Evolutionary conservation across 2,329 filamentous ascomycete species (phyloP), one percentile per base, ranked within the genome.

Genomic region (Calycina herbarum): DNA sequence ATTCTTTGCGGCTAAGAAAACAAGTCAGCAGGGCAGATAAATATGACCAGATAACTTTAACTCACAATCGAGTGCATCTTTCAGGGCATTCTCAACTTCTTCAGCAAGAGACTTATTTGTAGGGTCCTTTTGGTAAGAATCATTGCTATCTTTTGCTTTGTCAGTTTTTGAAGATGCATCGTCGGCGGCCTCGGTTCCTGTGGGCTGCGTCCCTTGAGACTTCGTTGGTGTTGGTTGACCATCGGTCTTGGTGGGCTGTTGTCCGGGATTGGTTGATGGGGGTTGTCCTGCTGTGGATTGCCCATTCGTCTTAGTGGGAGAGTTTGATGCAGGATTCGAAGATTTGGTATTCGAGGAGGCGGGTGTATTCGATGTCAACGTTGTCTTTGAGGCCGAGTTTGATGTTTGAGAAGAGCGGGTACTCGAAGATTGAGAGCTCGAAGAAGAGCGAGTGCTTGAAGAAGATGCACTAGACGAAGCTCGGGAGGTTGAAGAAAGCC

Each of bases 61-160:
- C 51, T 57, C 10, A 57, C 24, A 13, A 13, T 57, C 13, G 5
- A 57, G 10, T 13, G 51, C 24, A 27, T 57, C 24, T 13, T 57
- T 57, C 29, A 57, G 5, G 11, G 51, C 15, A 31, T 57, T 20
- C 51, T 57, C n/a, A 10, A 57, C 24, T 1, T 31, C 29, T 17
- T 57, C 15, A 13, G 24, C n/a, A 31, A 29, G n/a, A 27, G n/a
- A 10, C 24, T 27, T 31, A 57, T 57, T 57, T 27, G 51, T 29
- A 10, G 51, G 51, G 20, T 57, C 51, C 15, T 57, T 57, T 27
- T 57, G 24, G 51, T 57, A 57, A 31, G 51, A 17, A 57, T 57
- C 51, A 57, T 57, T 57, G 51, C 51, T 27, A 31, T 57, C n/a
- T 31, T 13, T 13, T 31, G 13, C n/a, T 29, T 57, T 57, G 13